Conservation (phyloP, 345 rosid genomes). For the Cardiospermum halicacabum region DNA sequence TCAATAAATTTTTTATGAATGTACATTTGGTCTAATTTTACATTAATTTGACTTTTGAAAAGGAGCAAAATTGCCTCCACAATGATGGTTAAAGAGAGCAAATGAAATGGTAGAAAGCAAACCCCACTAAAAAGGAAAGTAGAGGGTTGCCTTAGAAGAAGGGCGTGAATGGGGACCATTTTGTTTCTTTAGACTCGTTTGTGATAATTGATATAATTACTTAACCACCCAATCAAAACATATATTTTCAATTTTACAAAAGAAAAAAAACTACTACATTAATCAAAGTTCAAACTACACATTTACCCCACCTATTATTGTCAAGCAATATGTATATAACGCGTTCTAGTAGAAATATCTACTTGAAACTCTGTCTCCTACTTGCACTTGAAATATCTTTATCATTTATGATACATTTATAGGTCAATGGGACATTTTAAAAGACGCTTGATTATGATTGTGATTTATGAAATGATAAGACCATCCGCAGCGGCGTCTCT, state of each 20-base stretch:
- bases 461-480: background rate
- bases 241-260: background rate
- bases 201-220: background rate
- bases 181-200: background rate
- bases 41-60: no score
- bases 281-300: slow-evolving; percentile 4
- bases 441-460: background rate
- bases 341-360: no score
- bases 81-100: background rate
- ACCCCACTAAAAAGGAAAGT: slow-evolving; percentile 7
- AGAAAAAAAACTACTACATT: slow-evolving; percentile 15
- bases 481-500: no score
- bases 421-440: no score
- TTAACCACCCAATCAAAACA: slow-evolving; percentile 15
- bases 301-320: slow-evolving; percentile 11
- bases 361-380: no score
- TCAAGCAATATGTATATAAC: background rate
- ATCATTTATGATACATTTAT: no score
- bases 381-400: no score
- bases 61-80: background rate
- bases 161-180: slow-evolving; percentile 30
- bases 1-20: no score
- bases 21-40: no score
- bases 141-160: slow-evolving; percentile 25
- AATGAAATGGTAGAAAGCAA: background rate